Base-by-base conservation (phyloP, 2,329 filamentous ascomycete genomes). In the Coniochaeta sp. region DNA sequence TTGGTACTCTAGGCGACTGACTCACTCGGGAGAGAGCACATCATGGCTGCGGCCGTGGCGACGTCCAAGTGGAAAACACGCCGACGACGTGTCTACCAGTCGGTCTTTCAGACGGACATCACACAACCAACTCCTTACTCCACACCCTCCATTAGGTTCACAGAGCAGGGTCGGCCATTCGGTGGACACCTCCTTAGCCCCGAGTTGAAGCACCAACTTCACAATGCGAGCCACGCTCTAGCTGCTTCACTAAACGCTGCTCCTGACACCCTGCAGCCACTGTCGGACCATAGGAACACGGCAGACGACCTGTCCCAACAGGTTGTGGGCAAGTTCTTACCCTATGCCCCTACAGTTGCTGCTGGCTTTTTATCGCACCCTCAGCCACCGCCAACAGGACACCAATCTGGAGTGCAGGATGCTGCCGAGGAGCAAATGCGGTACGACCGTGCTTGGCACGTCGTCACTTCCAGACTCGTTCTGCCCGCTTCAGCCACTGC, bases 361-460 rank as follows among this genome's bases (percentile, higher is more conserved):
- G 3, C 63, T 59, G 44, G 40, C 60, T 34, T 40, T 44, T 38
- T 11, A 60, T 33, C 58, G 3, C 44, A 43, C 2, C 1, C 28
- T 36, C 34, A 14, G 54, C 31, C 43, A 50, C 34, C 6, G 17
- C 56, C 34, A 44, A 43, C 34, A 44, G 36, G 36, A 36, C 38
- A 11, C 19, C n/a, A n/a, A n/a, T 28, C 7, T 14, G 2, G 8
- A 8, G 38, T 22, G 60, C 19, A 52, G 58, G 38, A 58, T 59
- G 58, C 73, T 61, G 69, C 73, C 58, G 72, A 75, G 62, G 79
- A 85, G 64, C 85, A 87, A 71, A 76, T 79, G 59, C 77, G 77
- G 63, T 86, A 81, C 77, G 83, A 87, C 67, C 75, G 81, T 63
- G 83, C 85, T 61, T 88, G 86, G 86, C 81, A 85, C 67, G 73